Conservation (phyloP, 2,329 filamentous ascomycete species). For the Aspergillus fischeri region DNA sequence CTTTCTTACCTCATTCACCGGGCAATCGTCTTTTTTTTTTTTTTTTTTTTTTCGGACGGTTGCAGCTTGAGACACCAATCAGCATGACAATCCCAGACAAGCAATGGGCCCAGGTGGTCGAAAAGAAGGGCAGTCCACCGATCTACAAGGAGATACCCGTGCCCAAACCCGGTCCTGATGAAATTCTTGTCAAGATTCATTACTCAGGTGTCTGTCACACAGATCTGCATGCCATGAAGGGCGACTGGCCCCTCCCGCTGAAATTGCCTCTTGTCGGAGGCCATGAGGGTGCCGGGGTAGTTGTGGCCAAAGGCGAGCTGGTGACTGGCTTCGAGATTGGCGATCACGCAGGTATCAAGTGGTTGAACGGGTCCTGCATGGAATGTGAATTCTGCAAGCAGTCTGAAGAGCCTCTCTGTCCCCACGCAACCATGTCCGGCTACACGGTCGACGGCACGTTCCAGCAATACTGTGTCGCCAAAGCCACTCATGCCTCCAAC, state of each 20-base stretch:
- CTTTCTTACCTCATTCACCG: neutral
- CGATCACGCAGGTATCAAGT: conserved; percentile 84
- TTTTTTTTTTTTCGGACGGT: neutral
- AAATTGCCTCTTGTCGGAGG: conserved; percentile 86
- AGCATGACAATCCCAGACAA: conserved; percentile 62
- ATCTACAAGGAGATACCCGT: conserved; percentile 64
- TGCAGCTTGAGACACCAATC: neutral
- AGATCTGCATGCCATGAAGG: conserved; percentile 74
- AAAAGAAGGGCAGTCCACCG: conserved; percentile 70
- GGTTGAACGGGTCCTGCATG: conserved; percentile 86
- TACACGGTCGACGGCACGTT: conserved; percentile 92
- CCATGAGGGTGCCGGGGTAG: conserved; percentile 72
- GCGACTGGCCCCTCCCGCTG: conserved; percentile 80
- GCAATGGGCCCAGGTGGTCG: conserved; percentile 90
- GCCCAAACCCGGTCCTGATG: conserved; percentile 74
- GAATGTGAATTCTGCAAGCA: conserved; percentile 78
- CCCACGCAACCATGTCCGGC: conserved; percentile 70
- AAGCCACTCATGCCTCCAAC: conserved; percentile 77
- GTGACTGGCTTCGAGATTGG: conserved; percentile 76
- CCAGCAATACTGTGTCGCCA: conserved; percentile 87
- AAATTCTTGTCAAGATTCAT: conserved; percentile 88
- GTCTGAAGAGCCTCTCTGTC: conserved; percentile 78
- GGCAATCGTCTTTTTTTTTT: neutral
- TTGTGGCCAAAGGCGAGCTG: conserved; percentile 73
- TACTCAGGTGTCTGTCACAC: conserved; percentile 91